Evolutionary conservation across 129 eudicot genomes (phyloP), one percentile per base, ranked within the genome.

Genomic region (Heracleum sosnowskyi): DNA sequence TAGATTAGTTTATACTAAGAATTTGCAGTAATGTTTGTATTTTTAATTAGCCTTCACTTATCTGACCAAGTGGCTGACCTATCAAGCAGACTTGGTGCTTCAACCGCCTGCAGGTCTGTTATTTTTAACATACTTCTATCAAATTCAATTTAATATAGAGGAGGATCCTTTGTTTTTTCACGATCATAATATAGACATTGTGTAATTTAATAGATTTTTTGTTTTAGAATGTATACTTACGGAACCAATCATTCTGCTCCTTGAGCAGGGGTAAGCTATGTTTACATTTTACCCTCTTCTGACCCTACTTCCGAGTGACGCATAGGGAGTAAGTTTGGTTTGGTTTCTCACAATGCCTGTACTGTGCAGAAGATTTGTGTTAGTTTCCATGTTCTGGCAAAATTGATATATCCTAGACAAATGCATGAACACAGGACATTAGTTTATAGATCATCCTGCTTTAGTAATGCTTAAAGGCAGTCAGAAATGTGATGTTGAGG

Each of bases 401-500:
- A 20, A 63, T 63, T 31, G 5, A 29, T 15, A 5, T 31, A 63
- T 2, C 70, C 20, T 28, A 12, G 34, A 62, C 35, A 62, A 29
- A 2, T 62, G 35, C 18, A 29, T 29, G 35, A 26, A 13, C 18
- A 63, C 11, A 63, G 17, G 70, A 13, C 29, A 31, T 11, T 63
- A 63, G 70, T 29, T 37, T 31, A 63, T 31, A 63, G 34, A 63
- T 28, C 70, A 18, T 63, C 20, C 36, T 63, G 70, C 11, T 63
- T 11, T 2, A 22, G 44, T 39, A 20, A 18, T 35, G 74, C 35
- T 49, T 37, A 69, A 39, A 22, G 69, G 62, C 10, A 81, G 18
- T 69, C 24, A 20, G 42, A 49, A 42, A 22, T 62, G 55, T 42
- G 42, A 37, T 82, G 53, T 26, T 70, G 41, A 51, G 24, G 81